Percentiles rank a stretch among this genome's conserved stretches.
Evolutionary conservation across 2,329 filamentous ascomycete genomes (phyloP).

Genomic region (Trichoderma sp.): DNA sequence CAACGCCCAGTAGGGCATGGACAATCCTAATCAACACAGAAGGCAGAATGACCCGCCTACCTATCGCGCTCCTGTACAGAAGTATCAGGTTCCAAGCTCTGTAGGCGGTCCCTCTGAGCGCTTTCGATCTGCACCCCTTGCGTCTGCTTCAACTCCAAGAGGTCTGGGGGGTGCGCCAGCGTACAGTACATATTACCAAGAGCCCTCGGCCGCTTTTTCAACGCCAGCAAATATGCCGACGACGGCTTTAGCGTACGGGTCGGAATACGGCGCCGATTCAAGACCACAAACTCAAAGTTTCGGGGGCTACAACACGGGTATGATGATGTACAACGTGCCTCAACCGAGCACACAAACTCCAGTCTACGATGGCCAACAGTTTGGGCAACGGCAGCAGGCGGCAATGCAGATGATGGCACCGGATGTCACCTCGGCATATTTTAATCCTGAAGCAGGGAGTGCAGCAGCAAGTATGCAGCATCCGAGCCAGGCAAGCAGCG

Average conservation of each 20-base stretch:
- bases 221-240: slow-evolving; percentile 59
- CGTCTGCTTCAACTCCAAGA: slow-evolving; percentile 50
- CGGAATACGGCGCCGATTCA: slow-evolving; percentile 66
- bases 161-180: slow-evolving; percentile 58
- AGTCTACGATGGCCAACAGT: slow-evolving; percentile 77
- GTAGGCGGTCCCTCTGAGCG: slow-evolving; percentile 44
- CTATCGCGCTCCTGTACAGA: slow-evolving; percentile 60
- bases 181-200: slow-evolving; percentile 62
- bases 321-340: slow-evolving; percentile 79
- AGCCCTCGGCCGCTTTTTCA: slow-evolving; percentile 53
- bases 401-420: slow-evolving; percentile 68
- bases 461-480: slow-evolving; percentile 58
- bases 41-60: slow-evolving; percentile 45
- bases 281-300: slow-evolving; percentile 58
- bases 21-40: slow-evolving; percentile 24
- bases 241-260: slow-evolving; percentile 58
- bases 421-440: slow-evolving; percentile 68
- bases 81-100: slow-evolving; percentile 54
- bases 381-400: slow-evolving; percentile 73
- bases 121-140: slow-evolving; percentile 53
- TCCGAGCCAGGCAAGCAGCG: slow-evolving; percentile 50
- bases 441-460: slow-evolving; percentile 47
- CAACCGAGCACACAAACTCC: slow-evolving; percentile 61
- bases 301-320: slow-evolving; percentile 60
- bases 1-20: slow-evolving; percentile 26